These are phyloP conservation scores for Chrysopogon serrulatus DNA, from an alignment of 176 grass and related monocot genomes.

Conservation along the genomic window DNA sequence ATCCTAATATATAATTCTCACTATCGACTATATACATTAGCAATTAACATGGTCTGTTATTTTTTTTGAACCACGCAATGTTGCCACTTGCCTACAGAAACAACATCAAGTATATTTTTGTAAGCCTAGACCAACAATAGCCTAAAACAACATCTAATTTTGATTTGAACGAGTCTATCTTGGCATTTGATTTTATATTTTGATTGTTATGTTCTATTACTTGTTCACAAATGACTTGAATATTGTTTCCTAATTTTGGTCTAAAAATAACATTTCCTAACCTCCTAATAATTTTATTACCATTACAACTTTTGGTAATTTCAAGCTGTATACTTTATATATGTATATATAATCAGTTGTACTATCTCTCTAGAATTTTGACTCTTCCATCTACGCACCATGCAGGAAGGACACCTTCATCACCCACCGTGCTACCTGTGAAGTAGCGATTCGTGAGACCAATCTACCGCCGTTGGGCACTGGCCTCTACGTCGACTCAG, in stretches of 20 bases:
- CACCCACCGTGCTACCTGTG: conserved; percentile 86
- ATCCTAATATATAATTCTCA: not conserved
- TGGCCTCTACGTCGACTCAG: conserved; percentile 38
- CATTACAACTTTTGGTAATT: not conserved
- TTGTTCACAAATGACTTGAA: not conserved
- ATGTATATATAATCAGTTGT: not conserved
- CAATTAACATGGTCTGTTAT: not conserved
- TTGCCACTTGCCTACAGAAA: not conserved
- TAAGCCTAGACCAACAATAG: not conserved
- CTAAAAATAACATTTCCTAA: no score
- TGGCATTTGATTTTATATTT: not conserved
- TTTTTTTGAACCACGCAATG: not conserved
- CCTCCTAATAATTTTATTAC: not conserved
- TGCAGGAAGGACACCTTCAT: conserved; percentile 96
- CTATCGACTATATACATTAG: not conserved
- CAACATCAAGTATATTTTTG: not conserved
- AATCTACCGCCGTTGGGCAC: conserved; percentile 34
- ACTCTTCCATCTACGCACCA: not conserved
- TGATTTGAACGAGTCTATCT: not conserved
- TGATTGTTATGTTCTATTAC: not conserved
- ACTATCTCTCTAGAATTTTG: not conserved
- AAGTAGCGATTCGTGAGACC: conserved; percentile 71
- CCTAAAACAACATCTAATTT: not conserved
- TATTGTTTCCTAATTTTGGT: not conserved
- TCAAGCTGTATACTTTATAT: not conserved